Evolutionary conservation across 805 yeast genomes (phyloP), one percentile per base, ranked within the genome.

Genomic region (Wickerhamiella australiensis): DNA sequence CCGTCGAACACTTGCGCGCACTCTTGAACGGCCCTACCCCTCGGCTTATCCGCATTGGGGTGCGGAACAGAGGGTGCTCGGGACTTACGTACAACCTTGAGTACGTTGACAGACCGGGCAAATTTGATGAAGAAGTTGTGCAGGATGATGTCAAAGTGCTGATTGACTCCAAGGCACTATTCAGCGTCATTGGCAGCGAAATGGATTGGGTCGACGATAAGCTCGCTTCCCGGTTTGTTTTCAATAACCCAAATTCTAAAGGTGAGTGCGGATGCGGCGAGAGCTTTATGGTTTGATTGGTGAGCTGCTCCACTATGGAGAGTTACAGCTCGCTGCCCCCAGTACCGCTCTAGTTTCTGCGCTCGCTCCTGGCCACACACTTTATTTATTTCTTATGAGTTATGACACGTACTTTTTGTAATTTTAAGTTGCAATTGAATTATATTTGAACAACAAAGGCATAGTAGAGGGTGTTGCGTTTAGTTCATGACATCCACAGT

Each of bases 181-280:
- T 92, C 65, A 82, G 94, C 57, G 88, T 92, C 42, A 94, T 92
- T 52, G 98, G 98, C 0, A 82, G 94, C 5, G 95, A 88, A 66
- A 92, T 92, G 98, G 98, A 92, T 67, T 92, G 96, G 95, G 72
- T 85, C 45, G 97, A 92, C 61, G 96, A 92, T 61, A 88, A 86
- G 65, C 71, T 92, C 54, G 76, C 87, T 27, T 80, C 92, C 12
- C 77, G 94, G 60, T 92, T 92, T 64, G 86, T 92, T 17, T 92
- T 92, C 73, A 82, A 76, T 63, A 92, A 92, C 65, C 98, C 98
- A 54, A 92, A 92, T 68, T 83, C 95, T 36, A 92, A 90, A 70
- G 98, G 97, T 27, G 85, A 95, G 46, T 92, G 98, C 68, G 98
- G 98, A 11, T 92, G 98, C 66, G 98, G 98, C 49, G 98, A 92